Conservation (phyloP, 2,329 filamentous ascomycete genomes). For the Cryphonectria parasitica region DNA sequence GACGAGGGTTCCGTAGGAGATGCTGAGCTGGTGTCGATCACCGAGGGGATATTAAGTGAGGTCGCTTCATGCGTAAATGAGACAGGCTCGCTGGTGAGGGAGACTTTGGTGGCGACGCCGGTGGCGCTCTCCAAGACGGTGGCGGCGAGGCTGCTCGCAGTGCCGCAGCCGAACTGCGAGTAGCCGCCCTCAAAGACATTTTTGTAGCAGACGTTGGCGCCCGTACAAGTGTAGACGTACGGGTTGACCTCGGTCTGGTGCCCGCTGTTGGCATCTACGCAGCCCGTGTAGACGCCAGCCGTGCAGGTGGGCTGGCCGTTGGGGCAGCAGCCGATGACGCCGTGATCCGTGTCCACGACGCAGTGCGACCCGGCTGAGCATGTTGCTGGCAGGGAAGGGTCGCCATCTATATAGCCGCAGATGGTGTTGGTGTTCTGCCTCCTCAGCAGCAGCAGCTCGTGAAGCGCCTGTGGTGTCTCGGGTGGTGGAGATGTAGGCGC, state of each 20-base stretch:
- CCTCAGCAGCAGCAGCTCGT: slow-evolving; percentile 41
- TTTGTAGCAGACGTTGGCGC: slow-evolving; percentile 56
- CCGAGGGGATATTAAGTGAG: slow-evolving; percentile 47
- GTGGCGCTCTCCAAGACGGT: slow-evolving; percentile 52
- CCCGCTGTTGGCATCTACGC: slow-evolving; percentile 56
- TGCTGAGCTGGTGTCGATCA: slow-evolving; percentile 40
- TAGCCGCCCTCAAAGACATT: slow-evolving; percentile 60
- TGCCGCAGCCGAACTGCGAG: slow-evolving; percentile 61
- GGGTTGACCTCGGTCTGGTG: slow-evolving; percentile 57
- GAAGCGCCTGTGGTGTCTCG: slow-evolving; percentile 40
- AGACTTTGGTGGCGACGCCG: slow-evolving; percentile 43
- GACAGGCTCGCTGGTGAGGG: slow-evolving; percentile 46
- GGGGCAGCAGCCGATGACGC: slow-evolving; percentile 61
- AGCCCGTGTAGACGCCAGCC: slow-evolving; percentile 60
- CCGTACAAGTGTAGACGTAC: slow-evolving; percentile 60
- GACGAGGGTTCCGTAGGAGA: slow-evolving; percentile 31
- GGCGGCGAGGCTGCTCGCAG: slow-evolving; percentile 51
- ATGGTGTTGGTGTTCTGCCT: slow-evolving; percentile 55
- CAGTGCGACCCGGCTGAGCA: slow-evolving; percentile 63
- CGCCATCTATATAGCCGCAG: slow-evolving; percentile 61
- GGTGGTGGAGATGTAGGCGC: slow-evolving; percentile 46
- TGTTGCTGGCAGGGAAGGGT: slow-evolving; percentile 57
- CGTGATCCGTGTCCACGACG: slow-evolving; percentile 53
- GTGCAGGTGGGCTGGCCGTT: slow-evolving; percentile 54
- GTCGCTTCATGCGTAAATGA: slow-evolving; percentile 46